Conservation (phyloP, 768 basidiomycete species). For the Naganishia vishniacii region DNA sequence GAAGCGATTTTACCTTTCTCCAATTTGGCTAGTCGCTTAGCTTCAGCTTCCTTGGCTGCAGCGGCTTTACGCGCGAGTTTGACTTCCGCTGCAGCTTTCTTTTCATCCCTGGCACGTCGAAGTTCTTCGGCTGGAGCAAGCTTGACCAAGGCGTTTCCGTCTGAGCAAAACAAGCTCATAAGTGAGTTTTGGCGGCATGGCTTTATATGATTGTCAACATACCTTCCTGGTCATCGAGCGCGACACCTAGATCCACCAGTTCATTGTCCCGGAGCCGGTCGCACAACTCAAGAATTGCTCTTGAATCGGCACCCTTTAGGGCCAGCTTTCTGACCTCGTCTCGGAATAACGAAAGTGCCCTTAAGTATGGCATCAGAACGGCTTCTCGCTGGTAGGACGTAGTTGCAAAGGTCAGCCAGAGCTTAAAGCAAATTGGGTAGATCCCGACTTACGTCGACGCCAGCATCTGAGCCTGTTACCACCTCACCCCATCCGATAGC, state of each 20-base stretch:
- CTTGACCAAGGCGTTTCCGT: conserved; percentile 92
- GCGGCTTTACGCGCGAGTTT: conserved; percentile 77
- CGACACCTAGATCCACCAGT: conserved; percentile 87
- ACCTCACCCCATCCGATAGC: conserved; percentile 74
- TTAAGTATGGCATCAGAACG: conserved; percentile 79
- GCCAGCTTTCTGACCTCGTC: conserved; percentile 80
- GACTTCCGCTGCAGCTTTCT: conserved; percentile 65
- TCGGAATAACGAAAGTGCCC: conserved; percentile 78
- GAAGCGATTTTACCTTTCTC: conserved; percentile 76
- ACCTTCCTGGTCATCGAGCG: conserved; percentile 95
- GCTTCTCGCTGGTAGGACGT: conserved; percentile 63
- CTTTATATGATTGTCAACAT: too few species aligned
- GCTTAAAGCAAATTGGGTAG: too few species aligned
- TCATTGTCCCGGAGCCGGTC: conserved; percentile 86
- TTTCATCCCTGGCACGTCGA: conserved; percentile 80
- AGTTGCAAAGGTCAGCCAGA: conserved; percentile 53
- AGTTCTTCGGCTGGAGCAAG: conserved; percentile 76
- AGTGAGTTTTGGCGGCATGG: too few species aligned
- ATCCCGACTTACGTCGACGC: conserved; percentile 46
- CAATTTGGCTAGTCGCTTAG: conserved; percentile 59
- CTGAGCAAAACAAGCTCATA: conserved; percentile 50
- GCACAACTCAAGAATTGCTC: conserved; percentile 76
- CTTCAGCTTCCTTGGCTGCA: conserved; percentile 53
- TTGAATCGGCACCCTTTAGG: conserved; percentile 60
- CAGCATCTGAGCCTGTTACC: conserved; percentile 53